Base-by-base conservation (phyloP, 305 asterid genomes). In the Ilex paraguariensis region DNA sequence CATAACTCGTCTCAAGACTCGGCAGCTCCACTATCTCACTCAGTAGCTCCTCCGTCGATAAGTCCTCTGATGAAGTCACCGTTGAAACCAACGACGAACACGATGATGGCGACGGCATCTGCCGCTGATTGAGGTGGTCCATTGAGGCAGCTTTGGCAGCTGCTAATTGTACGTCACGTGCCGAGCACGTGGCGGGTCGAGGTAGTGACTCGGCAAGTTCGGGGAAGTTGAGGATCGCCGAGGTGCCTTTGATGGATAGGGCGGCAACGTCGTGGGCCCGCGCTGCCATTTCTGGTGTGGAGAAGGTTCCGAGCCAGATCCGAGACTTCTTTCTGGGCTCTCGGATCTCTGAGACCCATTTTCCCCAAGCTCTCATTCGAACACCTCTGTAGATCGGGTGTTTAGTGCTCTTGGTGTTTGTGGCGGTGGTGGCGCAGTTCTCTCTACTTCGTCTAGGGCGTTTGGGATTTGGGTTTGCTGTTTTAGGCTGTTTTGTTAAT, bases 1-100 rank as follows among this genome's bases (percentile, higher is more conserved):
- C 84, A 58, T 63, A 78, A 70, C 79, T 71, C 72, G 80, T 28
- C 1, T 73, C 90, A 1, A 87, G 61, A 14, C 77, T 87, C 50
- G 96, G 96, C 52, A 88, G 71, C 84, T 85, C 82, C 39, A 88
- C 96, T 31, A 88, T 85, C 86, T 88, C 81, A 13, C 89, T 63
- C 69, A 88, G 75, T 36, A 36, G 9, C 70, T 79, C 87, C 64
- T 73, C 89, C 68, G 52, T 54, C 54, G 57, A 28, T 13, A 45
- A 50, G 32, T 40, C 61, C 50, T 60, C 72, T 13, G 54, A 16
- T 0, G 55, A 10, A 2, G 73, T 21, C 15, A 56, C 66, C 13
- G 45, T 60, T 14, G 76, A 61, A 49, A 17, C 57, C 0, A 59
- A 62, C 1, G 72, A 46, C 15, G 73, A 3, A 68, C 55, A 9